Base-by-base conservation (phyloP, 176 grass and related monocot species). In the Avena sativa region DNA sequence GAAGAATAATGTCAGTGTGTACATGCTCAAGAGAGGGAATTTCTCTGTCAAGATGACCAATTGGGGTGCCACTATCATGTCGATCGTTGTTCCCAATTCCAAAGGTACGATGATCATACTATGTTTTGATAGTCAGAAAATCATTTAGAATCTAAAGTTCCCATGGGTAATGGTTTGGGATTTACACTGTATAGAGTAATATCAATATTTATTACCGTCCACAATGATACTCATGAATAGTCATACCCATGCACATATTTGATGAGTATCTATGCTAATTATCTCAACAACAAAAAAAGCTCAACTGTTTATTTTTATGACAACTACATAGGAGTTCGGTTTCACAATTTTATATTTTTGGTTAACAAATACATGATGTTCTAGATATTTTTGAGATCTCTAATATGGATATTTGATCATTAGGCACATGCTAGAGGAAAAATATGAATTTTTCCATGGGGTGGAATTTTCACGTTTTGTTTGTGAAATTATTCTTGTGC, bases 1-100 rank as follows among this genome's bases (percentile, higher is more conserved):
- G n/a, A 86, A 84, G 71, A 94, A 90, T 67, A 86, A 38, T 68
- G 86, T 92, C 3, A 86, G 93, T 11, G 79, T 95, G 34, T 94
- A 95, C 50, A 82, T 92, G 88, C 89, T 93, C 69, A 91, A 38
- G 48, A 98, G 67, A 65, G 90, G 90, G 9, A 88, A 98, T 81
- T 98, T 95, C 83, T 94, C 93, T 30, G 46, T 98, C 21, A 94
- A 79, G 74, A 11, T 98, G 84, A 92, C 88, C 55, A 98, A 98
- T 28, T 95, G 84, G 81, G 96, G 96, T 20, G 93, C 90, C 70
- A 94, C 60, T 5, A 57, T 95, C 40, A 84, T 86, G 86, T 95
- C 93, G 0, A 84, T 95, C 58, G 30, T 92, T 72, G 20, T 94
- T 30, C 96, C 96, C 6, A 93, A 98, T 74, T 90, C 82, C 59